A percentile compares a stretch with the other conserved stretches of the same genome.
Evolutionary conservation across 108 stramenopile genomes (phyloP).

Genomic region (Halocafeteria seosinensis): DNA sequence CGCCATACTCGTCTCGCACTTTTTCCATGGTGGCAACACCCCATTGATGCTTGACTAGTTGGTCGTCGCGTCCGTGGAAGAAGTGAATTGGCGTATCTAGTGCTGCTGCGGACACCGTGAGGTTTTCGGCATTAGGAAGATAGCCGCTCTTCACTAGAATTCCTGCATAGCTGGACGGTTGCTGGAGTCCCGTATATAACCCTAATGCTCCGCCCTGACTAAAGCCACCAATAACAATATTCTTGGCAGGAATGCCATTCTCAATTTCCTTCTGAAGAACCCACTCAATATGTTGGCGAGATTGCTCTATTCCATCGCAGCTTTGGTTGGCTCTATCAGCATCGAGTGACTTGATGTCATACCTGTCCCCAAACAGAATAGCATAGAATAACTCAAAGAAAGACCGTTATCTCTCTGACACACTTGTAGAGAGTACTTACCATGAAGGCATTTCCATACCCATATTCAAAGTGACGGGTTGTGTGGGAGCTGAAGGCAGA

Average conservation of each 20-base stretch:
- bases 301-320: conserved; percentile 59
- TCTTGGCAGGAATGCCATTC: conserved; percentile 41
- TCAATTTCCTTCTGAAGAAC: conserved; percentile 52
- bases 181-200: conserved; percentile 57
- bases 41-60: not conserved
- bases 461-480: conserved; percentile 72
- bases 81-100: too few species aligned
- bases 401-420: too few species aligned
- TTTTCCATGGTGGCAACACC: not conserved
- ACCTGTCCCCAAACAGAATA: too few species aligned
- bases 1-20: not conserved
- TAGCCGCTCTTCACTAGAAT: not conserved
- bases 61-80: not conserved
- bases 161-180: not conserved
- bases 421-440: too few species aligned
- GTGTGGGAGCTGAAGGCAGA: conserved; percentile 71
- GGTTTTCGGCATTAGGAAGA: not conserved
- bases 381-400: too few species aligned
- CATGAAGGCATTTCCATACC: conserved; percentile 69
- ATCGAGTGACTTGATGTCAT: conserved; percentile 64
- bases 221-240: conserved; percentile 80
- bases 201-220: conserved; percentile 70
- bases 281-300: conserved; percentile 20
- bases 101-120: too few species aligned
- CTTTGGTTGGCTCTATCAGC: conserved; percentile 58